Evolutionary conservation across 1,284 basidiomycete species (phyloP).

Genomic region (Tylopilus sp.): DNA sequence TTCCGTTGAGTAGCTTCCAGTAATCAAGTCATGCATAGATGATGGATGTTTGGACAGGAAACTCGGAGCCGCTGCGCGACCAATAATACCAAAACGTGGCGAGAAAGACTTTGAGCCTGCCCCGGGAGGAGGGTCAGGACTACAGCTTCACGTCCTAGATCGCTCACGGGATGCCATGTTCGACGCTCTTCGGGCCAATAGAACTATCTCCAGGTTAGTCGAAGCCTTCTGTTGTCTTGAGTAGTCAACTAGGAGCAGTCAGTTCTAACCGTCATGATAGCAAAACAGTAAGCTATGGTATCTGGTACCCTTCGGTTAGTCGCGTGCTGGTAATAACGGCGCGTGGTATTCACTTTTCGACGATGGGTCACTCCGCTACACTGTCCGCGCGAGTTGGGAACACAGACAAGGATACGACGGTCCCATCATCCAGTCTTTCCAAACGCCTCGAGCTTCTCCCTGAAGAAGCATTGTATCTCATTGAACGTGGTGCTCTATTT

Average conservation of each 20-base stretch:
- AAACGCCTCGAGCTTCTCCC: slow-evolving; percentile 89
- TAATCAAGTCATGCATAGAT: slow-evolving; percentile 3
- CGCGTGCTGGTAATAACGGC: slow-evolving; percentile 75
- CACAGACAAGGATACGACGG: slow-evolving; percentile 32
- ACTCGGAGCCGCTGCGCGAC: slow-evolving; percentile 44
- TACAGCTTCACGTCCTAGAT: slow-evolving; percentile 84
- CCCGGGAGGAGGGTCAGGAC: slow-evolving; percentile 76
- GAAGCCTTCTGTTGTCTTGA: background rate
- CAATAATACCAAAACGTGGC: slow-evolving; percentile 89
- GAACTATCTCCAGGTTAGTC: slow-evolving; percentile 79
- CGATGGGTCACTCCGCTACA: slow-evolving; percentile 80
- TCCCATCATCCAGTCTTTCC: slow-evolving; percentile 50
- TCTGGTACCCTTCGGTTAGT: slow-evolving; percentile 75
- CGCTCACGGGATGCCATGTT: slow-evolving; percentile 86
- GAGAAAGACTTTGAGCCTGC: slow-evolving; percentile 97
- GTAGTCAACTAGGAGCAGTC: background rate
- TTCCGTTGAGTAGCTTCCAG: slow-evolving; percentile 48
- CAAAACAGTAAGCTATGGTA: slow-evolving; percentile 78
- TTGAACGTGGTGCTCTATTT: slow-evolving; percentile 89
- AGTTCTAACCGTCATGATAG: slow-evolving; percentile 50
- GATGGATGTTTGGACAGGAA: slow-evolving; percentile 30
- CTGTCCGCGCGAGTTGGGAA: slow-evolving; percentile 33
- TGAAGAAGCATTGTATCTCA: slow-evolving; percentile 93
- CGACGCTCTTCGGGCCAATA: slow-evolving; percentile 77
- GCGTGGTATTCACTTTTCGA: slow-evolving; percentile 83